These are phyloP conservation scores for Cladosporium sp. DNA, from an alignment of 2,329 filamentous ascomycete species.

Conservation along the genomic window DNA sequence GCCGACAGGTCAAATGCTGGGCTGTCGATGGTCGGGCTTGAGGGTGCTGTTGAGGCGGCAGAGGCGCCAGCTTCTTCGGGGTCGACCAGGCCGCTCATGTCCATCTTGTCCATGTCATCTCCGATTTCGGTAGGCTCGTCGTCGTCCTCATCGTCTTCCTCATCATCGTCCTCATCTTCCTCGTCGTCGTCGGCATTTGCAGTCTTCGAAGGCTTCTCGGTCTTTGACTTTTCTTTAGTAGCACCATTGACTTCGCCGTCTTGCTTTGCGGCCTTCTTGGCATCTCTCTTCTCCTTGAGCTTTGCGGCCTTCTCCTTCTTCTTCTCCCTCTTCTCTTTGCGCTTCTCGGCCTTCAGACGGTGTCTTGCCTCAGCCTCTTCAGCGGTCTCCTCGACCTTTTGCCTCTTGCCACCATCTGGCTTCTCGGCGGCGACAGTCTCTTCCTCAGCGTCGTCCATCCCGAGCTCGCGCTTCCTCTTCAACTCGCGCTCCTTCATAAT, in stretches of 20 bases:
- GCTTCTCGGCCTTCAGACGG: slow-evolving; percentile 30
- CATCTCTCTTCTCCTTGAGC: slow-evolving; percentile 45
- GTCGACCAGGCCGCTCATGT: slow-evolving; percentile 37
- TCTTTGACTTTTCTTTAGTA: slow-evolving; percentile 45
- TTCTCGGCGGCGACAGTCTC: slow-evolving; percentile 42
- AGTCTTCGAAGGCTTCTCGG: slow-evolving; percentile 40
- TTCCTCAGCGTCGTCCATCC: slow-evolving; percentile 50
- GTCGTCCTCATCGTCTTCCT: slow-evolving; percentile 30
- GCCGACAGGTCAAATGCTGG: slow-evolving; percentile 44
- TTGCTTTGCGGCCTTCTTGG: slow-evolving; percentile 49
- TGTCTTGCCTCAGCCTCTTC: slow-evolving; percentile 29
- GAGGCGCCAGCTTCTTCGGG: slow-evolving; percentile 21
- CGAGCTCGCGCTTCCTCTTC: slow-evolving; percentile 73
- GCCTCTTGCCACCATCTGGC: slow-evolving; percentile 47
- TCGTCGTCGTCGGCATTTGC: slow-evolving; percentile 16
- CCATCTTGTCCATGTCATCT: slow-evolving; percentile 36
- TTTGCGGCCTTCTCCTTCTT: slow-evolving; percentile 46
- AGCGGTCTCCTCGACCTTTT: slow-evolving; percentile 42
- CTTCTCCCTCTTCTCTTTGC: slow-evolving; percentile 31
- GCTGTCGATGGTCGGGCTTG: slow-evolving; percentile 42
- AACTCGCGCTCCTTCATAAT: slow-evolving; percentile 81
- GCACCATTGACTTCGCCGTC: slow-evolving; percentile 44
- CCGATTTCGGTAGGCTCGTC: slow-evolving; percentile 31
- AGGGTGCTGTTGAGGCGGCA: slow-evolving; percentile 40
- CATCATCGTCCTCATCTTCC: slow-evolving; percentile 28